These are phyloP conservation scores for Suillus brevipes DNA, from an alignment of 768 basidiomycete species.

Conservation along the genomic window DNA sequence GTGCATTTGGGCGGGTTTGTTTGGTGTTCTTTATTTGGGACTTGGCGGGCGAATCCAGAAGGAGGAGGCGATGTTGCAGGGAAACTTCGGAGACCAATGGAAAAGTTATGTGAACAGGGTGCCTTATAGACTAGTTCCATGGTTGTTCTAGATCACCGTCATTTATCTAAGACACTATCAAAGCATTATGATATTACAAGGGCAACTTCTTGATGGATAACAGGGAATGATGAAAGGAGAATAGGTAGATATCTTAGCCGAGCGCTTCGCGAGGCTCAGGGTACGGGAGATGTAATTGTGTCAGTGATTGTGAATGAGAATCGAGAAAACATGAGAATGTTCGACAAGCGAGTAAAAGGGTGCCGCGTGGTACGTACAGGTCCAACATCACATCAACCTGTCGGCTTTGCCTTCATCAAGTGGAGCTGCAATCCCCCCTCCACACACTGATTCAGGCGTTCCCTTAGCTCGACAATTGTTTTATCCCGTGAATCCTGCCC, in stretches of 20 bases:
- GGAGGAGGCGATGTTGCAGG: constrained; percentile 14
- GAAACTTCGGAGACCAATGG: constrained; percentile 16
- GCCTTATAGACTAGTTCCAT: constrained; percentile 14
- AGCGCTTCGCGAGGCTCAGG: not conserved
- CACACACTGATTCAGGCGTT: constrained; percentile 18
- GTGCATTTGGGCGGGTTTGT: not conserved
- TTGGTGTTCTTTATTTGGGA: not conserved
- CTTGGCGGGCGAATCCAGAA: constrained; percentile 15
- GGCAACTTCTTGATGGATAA: not conserved
- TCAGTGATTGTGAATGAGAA: not conserved
- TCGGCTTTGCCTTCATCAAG: constrained; percentile 23
- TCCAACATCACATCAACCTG: constrained; percentile 11
- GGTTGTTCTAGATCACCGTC: constrained; percentile 3
- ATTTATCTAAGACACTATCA: not conserved
- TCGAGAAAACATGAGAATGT: not conserved
- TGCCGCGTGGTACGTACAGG: not conserved
- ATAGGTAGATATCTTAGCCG: too few relatives aligned
- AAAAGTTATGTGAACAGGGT: constrained; percentile 7
- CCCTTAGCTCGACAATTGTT: constrained; percentile 22
- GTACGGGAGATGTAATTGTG: not conserved
- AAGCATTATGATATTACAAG: not conserved
- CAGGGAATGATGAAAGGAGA: not conserved
- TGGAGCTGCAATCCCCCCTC: constrained; percentile 24
- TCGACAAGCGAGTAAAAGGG: not conserved
- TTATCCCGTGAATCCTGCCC: constrained; percentile 29